Evolutionary conservation across 2,329 filamentous ascomycete species (phyloP), one percentile per base, ranked within the genome.

Genomic region (Fusarium chlamydosporum): DNA sequence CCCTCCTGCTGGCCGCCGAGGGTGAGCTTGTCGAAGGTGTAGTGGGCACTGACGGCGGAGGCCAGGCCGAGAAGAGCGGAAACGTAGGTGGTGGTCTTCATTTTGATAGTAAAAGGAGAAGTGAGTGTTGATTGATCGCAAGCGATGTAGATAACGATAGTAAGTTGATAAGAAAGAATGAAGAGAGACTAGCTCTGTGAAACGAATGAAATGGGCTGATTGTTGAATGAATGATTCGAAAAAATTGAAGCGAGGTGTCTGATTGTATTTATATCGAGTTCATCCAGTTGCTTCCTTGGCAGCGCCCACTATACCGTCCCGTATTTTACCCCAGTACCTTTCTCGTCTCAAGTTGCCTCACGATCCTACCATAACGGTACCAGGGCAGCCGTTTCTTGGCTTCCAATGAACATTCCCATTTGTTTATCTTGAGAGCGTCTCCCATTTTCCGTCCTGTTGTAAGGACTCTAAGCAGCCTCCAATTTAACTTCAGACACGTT

Each of bases 1-100:
- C 58, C 58, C 56, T 61, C 38, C 5, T 45, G 34, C 5, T 15
- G 8, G 1, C 45, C 56, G 9, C 7, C 23, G 3, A 61, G 18
- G 15, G 58, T 61, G n/a, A 61, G 45, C 58, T 61, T 61, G 46
- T 61, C 58, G 27, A 61, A 61, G 18, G 58, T 61, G 56, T 61
- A 61, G 45, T 61, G 58, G 9, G 58, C 58, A 23, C 58, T 61
- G 45, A 61, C 58, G 10, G 56, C 46, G 15, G 58, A 61, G 27
- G 56, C 58, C 11, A 61, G 45, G 26, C 58, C 18, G 38, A 61
- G 56, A 38, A 61, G 15, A 53, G 58, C 58, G 23, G 58, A 61
- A 34, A 61, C 10, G 23, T 61, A 61, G 20, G 56, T 29, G 5
- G 56, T 59, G 40, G 58, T 61, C 58, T 61, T 61, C 58, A 61